These are phyloP conservation scores for Apophysomyces trapeziformis DNA, from an alignment of 371 early-diverging fungal genomes.

Conservation along the genomic window DNA sequence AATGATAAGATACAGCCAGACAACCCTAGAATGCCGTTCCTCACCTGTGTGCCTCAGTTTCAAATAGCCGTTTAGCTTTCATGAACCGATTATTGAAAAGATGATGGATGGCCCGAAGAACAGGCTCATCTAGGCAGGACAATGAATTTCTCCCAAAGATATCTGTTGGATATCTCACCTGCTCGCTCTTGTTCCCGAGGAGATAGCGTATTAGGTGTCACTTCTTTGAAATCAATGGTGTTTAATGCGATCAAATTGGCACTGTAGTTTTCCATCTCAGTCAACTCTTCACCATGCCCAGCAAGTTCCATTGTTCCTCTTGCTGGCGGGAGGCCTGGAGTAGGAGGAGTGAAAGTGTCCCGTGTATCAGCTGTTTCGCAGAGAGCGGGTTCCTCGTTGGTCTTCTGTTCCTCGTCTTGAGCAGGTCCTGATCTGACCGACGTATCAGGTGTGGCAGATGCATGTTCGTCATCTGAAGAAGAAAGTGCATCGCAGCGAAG, in stretches of 20 bases:
- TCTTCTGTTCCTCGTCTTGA: neutral
- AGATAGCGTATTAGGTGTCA: conserved; percentile 49
- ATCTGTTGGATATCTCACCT: conserved; percentile 32
- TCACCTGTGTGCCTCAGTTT: conserved; percentile 29
- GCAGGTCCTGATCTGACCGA: neutral
- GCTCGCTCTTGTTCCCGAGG: conserved; percentile 58
- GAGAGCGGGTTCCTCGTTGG: neutral
- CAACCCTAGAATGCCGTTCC: neutral
- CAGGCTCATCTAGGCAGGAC: conserved; percentile 41
- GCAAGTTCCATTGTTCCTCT: conserved; percentile 12
- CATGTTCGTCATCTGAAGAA: conserved; percentile 4
- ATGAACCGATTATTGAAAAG: conserved; percentile 65
- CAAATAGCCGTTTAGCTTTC: conserved; percentile 54
- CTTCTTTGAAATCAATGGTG: conserved; percentile 43
- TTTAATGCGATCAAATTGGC: conserved; percentile 48
- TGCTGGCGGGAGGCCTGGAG: conserved; percentile 28
- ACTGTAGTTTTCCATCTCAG: conserved; percentile 45
- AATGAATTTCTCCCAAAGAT: neutral
- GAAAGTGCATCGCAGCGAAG: neutral
- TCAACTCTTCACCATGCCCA: conserved; percentile 35
- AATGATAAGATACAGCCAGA: neutral
- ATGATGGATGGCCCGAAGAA: conserved; percentile 57
- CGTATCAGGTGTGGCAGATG: conserved; percentile 7
- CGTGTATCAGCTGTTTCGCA: neutral
- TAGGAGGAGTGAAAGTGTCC: conserved; percentile 28